These are phyloP conservation scores for Trichomonascaceae sp. DNA, from an alignment of 1,139 yeast genomes.

Conservation along the genomic window DNA sequence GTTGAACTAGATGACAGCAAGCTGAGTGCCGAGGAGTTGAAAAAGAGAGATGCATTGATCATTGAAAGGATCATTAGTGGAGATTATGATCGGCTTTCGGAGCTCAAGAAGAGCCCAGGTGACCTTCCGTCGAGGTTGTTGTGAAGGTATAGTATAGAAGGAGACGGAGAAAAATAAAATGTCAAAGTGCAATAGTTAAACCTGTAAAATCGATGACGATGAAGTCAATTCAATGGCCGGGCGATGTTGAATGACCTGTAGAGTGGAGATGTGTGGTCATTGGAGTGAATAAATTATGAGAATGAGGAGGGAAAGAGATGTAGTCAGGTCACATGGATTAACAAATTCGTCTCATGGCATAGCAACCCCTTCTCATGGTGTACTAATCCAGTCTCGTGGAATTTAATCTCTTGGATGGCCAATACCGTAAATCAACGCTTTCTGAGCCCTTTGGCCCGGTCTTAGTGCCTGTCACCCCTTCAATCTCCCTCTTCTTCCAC, in stretches of 20 bases:
- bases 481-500: conserved; percentile 10
- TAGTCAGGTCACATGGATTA: too few species aligned
- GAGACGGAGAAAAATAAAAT: background rate
- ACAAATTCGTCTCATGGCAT: too few species aligned
- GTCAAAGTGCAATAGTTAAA: background rate
- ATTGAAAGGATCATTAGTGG: conserved; percentile 80
- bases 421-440: too few species aligned
- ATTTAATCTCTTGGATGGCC: too few species aligned
- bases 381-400: too few species aligned
- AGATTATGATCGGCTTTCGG: conserved; percentile 74
- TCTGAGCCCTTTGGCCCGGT: too few species aligned
- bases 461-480: too few species aligned
- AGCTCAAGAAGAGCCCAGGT: conserved; percentile 48
- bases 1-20: conserved; percentile 48
- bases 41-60: conserved; percentile 70
- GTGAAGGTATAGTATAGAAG: conserved; percentile 14
- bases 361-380: too few species aligned
- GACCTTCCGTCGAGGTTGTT: conserved; percentile 33
- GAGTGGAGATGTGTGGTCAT: too few species aligned
- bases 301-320: background rate
- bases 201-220: too few species aligned
- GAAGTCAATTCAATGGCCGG: too few species aligned
- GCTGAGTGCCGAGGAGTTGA: conserved; percentile 53
- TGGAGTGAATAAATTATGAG: conserved; percentile 2
- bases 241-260: too few species aligned